Evolutionary conservation across 345 rosid genomes (phyloP).

Genomic region (Gossypium raimondii): DNA sequence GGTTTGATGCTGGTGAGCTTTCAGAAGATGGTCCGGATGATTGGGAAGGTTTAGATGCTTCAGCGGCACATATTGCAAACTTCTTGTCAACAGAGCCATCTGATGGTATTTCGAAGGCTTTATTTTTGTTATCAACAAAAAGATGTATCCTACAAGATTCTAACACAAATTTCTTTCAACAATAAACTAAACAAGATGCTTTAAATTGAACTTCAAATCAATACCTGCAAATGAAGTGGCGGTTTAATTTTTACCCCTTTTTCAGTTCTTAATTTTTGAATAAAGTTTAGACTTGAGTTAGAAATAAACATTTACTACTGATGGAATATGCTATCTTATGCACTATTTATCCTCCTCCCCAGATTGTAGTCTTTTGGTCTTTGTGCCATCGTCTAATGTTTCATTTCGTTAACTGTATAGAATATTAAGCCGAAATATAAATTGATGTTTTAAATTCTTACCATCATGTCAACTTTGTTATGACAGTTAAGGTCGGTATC

Average conservation of each 20-base stretch:
- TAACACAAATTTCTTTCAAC: background rate
- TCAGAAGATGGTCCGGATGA: slow-evolving; percentile 84
- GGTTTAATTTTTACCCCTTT: background rate
- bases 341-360: background rate
- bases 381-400: background rate
- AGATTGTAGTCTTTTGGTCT: background rate
- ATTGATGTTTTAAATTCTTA: background rate
- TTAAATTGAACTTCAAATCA: background rate
- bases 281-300: background rate
- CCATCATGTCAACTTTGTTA: slow-evolving; percentile 2
- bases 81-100: slow-evolving; percentile 84
- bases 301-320: background rate
- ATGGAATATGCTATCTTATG: background rate
- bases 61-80: slow-evolving; percentile 89
- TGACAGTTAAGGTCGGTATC: slow-evolving; percentile 73
- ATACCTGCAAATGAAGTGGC: background rate
- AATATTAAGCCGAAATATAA: background rate
- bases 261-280: background rate
- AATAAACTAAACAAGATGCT: background rate
- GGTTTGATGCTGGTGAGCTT: slow-evolving; percentile 88
- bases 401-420: background rate
- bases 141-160: background rate
- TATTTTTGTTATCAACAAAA: background rate
- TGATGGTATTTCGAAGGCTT: slow-evolving; percentile 47
- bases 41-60: slow-evolving; percentile 82